Percentiles rank a stretch among this genome's conserved stretches.
Conservation (phyloP, 148 eudicot genomes). For the Cornus florida region DNA sequence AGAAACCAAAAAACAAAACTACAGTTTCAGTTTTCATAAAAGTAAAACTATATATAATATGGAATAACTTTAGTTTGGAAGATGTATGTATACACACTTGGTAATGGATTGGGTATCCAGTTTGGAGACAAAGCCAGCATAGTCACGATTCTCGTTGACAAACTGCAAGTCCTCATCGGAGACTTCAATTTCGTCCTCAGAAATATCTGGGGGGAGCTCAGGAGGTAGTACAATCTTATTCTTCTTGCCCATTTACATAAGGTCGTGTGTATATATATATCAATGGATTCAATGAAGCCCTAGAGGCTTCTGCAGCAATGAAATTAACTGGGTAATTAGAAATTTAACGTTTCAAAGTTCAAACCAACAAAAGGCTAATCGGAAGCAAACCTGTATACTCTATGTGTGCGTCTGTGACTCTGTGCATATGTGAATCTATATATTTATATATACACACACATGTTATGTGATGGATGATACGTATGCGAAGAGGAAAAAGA, state of each 20-base stretch:
- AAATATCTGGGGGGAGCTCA: slow-evolving; percentile 71
- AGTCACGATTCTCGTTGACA: slow-evolving; percentile 36
- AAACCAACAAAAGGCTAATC: background rate
- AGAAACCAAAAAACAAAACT: too few relatives aligned
- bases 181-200: slow-evolving; percentile 65
- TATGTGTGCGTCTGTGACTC: too few relatives aligned
- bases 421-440: too few relatives aligned
- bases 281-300: background rate
- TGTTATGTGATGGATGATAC: too few relatives aligned
- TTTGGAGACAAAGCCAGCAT: slow-evolving; percentile 57
- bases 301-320: background rate
- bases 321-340: background rate
- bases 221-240: slow-evolving; percentile 57
- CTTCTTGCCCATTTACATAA: slow-evolving; percentile 56
- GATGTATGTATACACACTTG: slow-evolving; percentile 31
- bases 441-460: too few relatives aligned
- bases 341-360: background rate
- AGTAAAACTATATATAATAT: too few relatives aligned
- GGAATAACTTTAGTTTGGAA: too few relatives aligned
- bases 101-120: slow-evolving; percentile 73
- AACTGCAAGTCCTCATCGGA: slow-evolving; percentile 76
- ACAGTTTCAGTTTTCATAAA: too few relatives aligned
- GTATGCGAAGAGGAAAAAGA: too few relatives aligned
- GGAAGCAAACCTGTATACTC: too few relatives aligned
- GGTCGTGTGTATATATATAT: background rate